Percentiles rank a stretch among this genome's conserved stretches.
These are phyloP conservation scores for Pseudomicrostroma phylloplanum DNA, from an alignment of 1,284 basidiomycete species.

Conservation along the genomic window DNA sequence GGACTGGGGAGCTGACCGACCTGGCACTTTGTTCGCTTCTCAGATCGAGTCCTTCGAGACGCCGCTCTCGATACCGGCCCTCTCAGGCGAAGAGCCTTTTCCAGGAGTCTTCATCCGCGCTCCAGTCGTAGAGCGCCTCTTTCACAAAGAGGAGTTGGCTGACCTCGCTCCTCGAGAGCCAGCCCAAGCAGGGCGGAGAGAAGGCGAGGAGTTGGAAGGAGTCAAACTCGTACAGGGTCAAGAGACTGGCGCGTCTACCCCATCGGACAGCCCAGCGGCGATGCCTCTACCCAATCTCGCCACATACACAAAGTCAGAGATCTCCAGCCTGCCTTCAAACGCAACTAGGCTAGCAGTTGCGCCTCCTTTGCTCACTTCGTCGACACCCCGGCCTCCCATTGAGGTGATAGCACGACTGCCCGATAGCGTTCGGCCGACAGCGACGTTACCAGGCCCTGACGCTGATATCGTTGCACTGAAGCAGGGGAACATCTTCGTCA, in stretches of 20 bases:
- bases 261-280: neutral
- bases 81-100: constrained; percentile 66
- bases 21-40: neutral
- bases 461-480: constrained; percentile 74
- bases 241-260: constrained; percentile 15
- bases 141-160: constrained; percentile 18
- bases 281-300: neutral
- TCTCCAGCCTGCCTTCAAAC: constrained; percentile 12
- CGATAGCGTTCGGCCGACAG: constrained; percentile 51
- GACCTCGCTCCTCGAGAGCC: constrained; percentile 6
- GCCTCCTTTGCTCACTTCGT: constrained; percentile 30
- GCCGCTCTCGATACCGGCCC: constrained; percentile 62
- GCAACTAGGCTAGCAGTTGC: constrained; percentile 27
- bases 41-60: constrained; percentile 86
- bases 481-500: constrained; percentile 76
- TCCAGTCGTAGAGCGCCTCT: constrained; percentile 58
- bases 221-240: constrained; percentile 1
- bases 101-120: constrained; percentile 91
- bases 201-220: constrained; percentile 11
- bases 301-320: neutral
- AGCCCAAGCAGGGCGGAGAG: constrained; percentile 6
- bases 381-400: constrained; percentile 47
- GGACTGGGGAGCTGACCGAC: neutral
- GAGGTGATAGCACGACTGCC: constrained; percentile 70
- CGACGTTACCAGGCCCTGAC: constrained; percentile 55